phyloP scores from a whole-genome alignment of 2,329 filamentous ascomycete genomes.

The Ceratocystis papillata region DNA sequence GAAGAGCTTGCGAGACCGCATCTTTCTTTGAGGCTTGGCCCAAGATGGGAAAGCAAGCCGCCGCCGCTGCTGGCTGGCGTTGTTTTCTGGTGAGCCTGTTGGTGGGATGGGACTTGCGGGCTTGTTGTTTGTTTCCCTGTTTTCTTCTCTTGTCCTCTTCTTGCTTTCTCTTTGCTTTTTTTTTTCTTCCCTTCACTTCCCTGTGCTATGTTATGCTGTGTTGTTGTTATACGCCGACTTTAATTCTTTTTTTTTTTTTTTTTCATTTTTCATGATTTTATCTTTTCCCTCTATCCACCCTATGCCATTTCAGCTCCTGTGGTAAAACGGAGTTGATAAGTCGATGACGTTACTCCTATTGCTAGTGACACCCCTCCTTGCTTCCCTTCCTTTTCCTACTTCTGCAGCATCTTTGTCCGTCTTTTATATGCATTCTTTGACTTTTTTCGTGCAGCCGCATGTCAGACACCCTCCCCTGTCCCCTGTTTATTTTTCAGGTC shows the following conservation, averaged over 20 bases:
- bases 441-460: constrained; percentile 3
- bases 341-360: constrained; percentile 10
- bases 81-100: not conserved
- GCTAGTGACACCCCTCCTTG: not conserved
- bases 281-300: not conserved
- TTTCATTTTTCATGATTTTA: constrained; percentile 4
- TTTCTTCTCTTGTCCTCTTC: not conserved
- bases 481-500: not conserved
- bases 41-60: constrained; percentile 1
- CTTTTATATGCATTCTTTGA: constrained; percentile 1
- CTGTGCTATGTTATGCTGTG: not conserved
- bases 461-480: not conserved
- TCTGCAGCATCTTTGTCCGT: constrained; percentile 4
- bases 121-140: not conserved
- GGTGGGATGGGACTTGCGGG: not conserved
- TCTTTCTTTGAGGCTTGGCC: not conserved
- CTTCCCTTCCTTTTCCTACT: not conserved
- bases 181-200: not conserved
- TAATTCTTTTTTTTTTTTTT: not conserved
- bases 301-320: constrained; percentile 14
- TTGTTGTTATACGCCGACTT: not conserved
- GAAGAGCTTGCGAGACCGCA: too few species aligned
- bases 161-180: not conserved
- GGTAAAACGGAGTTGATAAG: constrained; percentile 11
- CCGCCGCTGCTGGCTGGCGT: not conserved